A percentile compares a stretch with the other conserved stretches of the same genome.
Conservation (phyloP, 805 yeast species). For the Ogataea neopini region DNA sequence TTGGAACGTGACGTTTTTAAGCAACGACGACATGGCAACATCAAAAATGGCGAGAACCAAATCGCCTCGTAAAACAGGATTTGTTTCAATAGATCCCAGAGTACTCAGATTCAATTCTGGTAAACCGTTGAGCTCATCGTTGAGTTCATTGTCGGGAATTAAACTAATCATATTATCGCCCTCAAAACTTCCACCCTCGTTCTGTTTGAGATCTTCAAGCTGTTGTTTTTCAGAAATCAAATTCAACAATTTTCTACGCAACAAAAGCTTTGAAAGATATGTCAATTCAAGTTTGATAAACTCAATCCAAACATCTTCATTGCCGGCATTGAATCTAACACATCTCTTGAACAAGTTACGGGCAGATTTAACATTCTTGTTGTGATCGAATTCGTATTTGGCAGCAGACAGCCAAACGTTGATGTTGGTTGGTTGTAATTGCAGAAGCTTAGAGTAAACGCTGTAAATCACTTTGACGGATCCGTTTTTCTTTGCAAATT, state of each 20-base stretch:
- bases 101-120: conserved; percentile 88
- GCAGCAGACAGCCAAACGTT: conserved; percentile 96
- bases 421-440: conserved; percentile 86
- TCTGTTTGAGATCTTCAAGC: conserved; percentile 42
- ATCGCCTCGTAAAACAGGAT: conserved; percentile 77
- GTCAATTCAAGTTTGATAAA: conserved; percentile 87
- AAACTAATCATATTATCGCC: conserved; percentile 29
- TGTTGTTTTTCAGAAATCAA: conserved; percentile 75
- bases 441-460: conserved; percentile 74
- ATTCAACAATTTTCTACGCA: conserved; percentile 81
- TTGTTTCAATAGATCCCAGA: conserved; percentile 82
- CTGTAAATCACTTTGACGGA: conserved; percentile 72
- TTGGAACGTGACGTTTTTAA: conserved; percentile 27
- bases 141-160: conserved; percentile 47
- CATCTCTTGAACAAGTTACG: conserved; percentile 84
- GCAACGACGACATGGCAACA: conserved; percentile 54
- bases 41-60: conserved; percentile 71
- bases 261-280: conserved; percentile 78
- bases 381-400: conserved; percentile 85
- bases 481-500: conserved; percentile 64
- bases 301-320: conserved; percentile 73
- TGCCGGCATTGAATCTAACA: conserved; percentile 78
- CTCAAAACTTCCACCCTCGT: conserved; percentile 37
- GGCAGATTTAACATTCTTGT: conserved; percentile 87
- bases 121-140: conserved; percentile 63